Evolutionary conservation across 768 basidiomycete species (phyloP), one percentile per base, ranked within the genome.

Genomic region (Boletus insuetus): DNA sequence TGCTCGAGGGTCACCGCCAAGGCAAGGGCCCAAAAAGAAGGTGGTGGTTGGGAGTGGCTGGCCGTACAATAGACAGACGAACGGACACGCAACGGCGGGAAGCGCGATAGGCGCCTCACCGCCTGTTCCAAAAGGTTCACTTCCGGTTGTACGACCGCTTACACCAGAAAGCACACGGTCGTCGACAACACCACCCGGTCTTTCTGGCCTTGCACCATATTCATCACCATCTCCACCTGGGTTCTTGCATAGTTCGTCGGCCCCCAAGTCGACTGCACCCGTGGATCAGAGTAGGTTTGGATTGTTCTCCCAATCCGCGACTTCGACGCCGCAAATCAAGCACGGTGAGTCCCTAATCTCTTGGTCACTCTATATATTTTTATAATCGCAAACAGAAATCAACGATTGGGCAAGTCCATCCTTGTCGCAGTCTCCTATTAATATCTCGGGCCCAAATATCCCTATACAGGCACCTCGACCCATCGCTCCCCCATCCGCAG

Each of bases 1-100:
- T 48, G 14, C 43, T 2, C 67, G 56, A 37, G 31, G n/a, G 37
- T 45, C 55, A 3, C 13, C 67, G 6, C 67, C 67, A 4, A 45
- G 34, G 4, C 35, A 12, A 13, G 67, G 46, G 19, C 53, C 56
- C 39, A 69, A 54, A 39, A 58, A 38, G 46, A 68, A 62, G 37
- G 65, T 68, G 45, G 64, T 82, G 2, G 77, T 83, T 11, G 81
- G 81, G 12, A 72, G 70, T 42, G 77, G 78, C 11, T 82, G 82
- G 79, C 77, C 79, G n/a, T 67, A 70, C 39, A 70, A 59, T 16
- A 61, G 29, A 43, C 65, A 68, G 29, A 34, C 58, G 17, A 70
- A 69, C 14, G 73, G 72, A 39, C 63, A 66, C 26, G 20, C 55
- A n/a, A 24, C 46, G 20, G 37, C 58, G 11, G 43, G 52, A 24